Evolutionary conservation across 2,329 filamentous ascomycete species (phyloP).

Genomic region (Talaromyces sp.): DNA sequence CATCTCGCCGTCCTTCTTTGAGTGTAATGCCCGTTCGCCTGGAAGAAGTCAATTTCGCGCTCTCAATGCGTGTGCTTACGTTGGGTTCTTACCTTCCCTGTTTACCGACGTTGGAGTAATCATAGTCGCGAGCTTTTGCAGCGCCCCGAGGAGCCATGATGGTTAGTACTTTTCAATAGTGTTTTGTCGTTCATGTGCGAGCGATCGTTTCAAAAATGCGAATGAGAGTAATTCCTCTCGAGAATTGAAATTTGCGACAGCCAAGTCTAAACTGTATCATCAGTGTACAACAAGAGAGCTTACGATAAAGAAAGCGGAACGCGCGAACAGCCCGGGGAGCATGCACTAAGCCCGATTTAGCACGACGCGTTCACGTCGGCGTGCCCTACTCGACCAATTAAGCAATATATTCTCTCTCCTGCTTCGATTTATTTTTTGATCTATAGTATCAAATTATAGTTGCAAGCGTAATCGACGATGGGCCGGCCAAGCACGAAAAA

Average conservation of each 20-base stretch:
- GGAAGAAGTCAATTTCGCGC: neutral
- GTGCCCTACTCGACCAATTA: neutral
- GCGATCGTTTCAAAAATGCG: neutral
- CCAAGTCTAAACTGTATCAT: neutral
- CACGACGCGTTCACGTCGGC: conserved; percentile 31
- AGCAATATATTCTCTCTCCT: conserved; percentile 5
- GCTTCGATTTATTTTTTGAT: neutral
- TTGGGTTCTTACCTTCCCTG: conserved; percentile 42
- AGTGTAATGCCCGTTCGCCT: conserved; percentile 89
- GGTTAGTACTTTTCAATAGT: neutral
- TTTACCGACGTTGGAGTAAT: conserved; percentile 48
- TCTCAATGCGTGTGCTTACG: neutral
- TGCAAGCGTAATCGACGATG: neutral
- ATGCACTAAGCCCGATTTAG: conserved; percentile 35
- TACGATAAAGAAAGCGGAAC: neutral
- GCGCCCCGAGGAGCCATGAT: conserved; percentile 40
- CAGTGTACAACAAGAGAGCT: neutral
- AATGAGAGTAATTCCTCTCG: neutral
- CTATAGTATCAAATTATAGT: neutral
- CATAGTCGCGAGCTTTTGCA: conserved; percentile 43
- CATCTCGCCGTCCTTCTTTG: conserved; percentile 77
- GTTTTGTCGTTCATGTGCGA: neutral
- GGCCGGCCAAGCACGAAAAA: conserved; percentile 6
- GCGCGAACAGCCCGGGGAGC: neutral
- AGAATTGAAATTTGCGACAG: neutral